These are phyloP conservation scores for Boletus vinaceobasis DNA, from an alignment of 768 basidiomycete genomes.

Conservation along the genomic window DNA sequence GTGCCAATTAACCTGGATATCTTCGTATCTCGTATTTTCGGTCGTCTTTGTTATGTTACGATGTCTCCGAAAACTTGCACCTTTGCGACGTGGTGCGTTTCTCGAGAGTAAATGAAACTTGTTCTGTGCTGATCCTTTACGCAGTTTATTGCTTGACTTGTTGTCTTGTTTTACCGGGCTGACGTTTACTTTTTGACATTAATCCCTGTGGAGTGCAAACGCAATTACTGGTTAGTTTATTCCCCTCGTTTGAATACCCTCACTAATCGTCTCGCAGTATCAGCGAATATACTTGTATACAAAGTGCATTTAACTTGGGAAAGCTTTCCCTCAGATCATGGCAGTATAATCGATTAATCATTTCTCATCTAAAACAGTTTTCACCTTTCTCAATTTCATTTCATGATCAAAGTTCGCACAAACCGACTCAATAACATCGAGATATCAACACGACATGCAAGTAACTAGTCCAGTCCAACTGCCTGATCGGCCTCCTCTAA, in stretches of 20 bases:
- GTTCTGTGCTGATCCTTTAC: not conserved
- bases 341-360: not conserved
- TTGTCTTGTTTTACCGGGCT: not conserved
- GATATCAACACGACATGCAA: not conserved
- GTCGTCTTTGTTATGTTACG: constrained; percentile 6
- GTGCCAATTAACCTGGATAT: constrained; percentile 14
- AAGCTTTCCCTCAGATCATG: not conserved
- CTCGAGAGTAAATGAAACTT: not conserved
- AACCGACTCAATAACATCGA: not conserved
- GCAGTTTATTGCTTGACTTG: constrained; percentile 5
- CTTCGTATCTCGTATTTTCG: constrained; percentile 10
- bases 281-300: not conserved
- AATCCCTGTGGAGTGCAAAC: not conserved
- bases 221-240: not conserved
- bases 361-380: not conserved
- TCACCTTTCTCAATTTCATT: not conserved
- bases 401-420: not conserved
- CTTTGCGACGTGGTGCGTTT: constrained; percentile 10
- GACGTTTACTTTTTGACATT: not conserved
- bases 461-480: not conserved
- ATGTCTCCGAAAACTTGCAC: not conserved
- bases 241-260: not conserved
- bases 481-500: not conserved
- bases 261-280: constrained; percentile 1
- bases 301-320: not conserved